These are phyloP conservation scores for Rhodotorula mucilaginosa DNA, from an alignment of 1,284 basidiomycete genomes.

Conservation along the genomic window DNA sequence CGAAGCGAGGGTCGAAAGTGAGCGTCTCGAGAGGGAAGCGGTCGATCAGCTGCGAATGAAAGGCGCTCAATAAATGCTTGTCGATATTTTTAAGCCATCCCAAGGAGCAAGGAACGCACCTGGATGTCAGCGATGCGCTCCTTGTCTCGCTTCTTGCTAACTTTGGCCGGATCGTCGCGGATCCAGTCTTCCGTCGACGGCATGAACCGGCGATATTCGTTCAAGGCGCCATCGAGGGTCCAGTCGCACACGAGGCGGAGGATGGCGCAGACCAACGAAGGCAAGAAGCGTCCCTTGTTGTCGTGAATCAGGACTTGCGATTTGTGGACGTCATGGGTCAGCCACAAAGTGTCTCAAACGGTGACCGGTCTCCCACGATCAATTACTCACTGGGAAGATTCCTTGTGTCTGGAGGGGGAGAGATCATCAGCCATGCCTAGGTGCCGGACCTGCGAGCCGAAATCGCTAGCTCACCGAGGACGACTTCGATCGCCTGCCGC, in stretches of 20 bases:
- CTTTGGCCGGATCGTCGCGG: conserved; percentile 1
- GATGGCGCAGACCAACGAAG: conserved; percentile 30
- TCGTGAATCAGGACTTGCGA: conserved; percentile 39
- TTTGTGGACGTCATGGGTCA: neutral
- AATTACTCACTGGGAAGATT: conserved; percentile 30
- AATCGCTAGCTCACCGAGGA: conserved; percentile 17
- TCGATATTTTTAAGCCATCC: too few relatives aligned
- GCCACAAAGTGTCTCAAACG: neutral
- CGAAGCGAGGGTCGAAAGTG: conserved; percentile 29
- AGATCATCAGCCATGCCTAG: too few relatives aligned
- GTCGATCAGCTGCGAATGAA: conserved; percentile 28
- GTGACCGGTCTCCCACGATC: neutral
- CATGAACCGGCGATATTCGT: conserved; percentile 36
- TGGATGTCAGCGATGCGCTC: conserved; percentile 33
- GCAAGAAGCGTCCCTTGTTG: conserved; percentile 39
- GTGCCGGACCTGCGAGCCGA: too few relatives aligned
- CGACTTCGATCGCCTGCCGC: conserved; percentile 24
- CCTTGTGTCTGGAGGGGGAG: conserved; percentile 15
- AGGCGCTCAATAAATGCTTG: too few relatives aligned
- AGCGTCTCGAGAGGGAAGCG: conserved; percentile 35
- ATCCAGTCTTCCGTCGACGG: conserved; percentile 32
- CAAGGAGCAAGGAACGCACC: conserved; percentile 6
- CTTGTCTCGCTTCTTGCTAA: conserved; percentile 30
- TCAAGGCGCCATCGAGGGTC: conserved; percentile 29
- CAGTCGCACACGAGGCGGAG: conserved; percentile 29